A percentile compares a stretch with the other conserved stretches of the same genome.
Evolutionary conservation across 148 eudicot genomes (phyloP).

Genomic region (Drosera capensis): DNA sequence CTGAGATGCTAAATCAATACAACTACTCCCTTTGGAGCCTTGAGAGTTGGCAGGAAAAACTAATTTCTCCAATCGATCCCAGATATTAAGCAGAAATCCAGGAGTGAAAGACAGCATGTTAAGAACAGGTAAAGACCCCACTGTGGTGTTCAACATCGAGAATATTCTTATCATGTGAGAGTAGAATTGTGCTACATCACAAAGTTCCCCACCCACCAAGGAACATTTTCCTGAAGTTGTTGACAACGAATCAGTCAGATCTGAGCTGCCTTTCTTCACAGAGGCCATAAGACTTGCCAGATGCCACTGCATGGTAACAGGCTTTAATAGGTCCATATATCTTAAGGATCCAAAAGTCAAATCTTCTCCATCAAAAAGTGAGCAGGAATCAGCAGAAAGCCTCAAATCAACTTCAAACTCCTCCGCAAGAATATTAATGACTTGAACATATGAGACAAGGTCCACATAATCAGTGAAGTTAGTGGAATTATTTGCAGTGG

Average conservation of each 20-base stretch:
- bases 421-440: slow-evolving; percentile 45
- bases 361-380: slow-evolving; percentile 9
- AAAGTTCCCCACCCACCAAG: slow-evolving; percentile 24
- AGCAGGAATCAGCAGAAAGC: slow-evolving; percentile 15
- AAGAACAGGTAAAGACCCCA: slow-evolving; percentile 65
- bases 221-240: slow-evolving; percentile 7
- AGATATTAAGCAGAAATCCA: slow-evolving; percentile 63
- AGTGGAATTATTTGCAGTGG: slow-evolving; percentile 23
- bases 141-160: slow-evolving; percentile 37
- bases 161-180: slow-evolving; percentile 67
- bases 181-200: slow-evolving; percentile 58
- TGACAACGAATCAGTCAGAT: slow-evolving; percentile 10
- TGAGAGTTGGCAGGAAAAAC: slow-evolving; percentile 28
- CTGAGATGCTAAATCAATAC: slow-evolving; percentile 11
- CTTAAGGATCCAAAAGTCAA: slow-evolving; percentile 23
- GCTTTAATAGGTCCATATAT: slow-evolving; percentile 55
- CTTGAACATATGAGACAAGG: slow-evolving; percentile 38
- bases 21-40: slow-evolving; percentile 9
- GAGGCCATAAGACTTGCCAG: slow-evolving; percentile 48
- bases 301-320: slow-evolving; percentile 90
- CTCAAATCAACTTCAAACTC: slow-evolving; percentile 17
- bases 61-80: slow-evolving; percentile 51
- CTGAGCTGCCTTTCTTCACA: slow-evolving; percentile 20
- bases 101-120: slow-evolving; percentile 90
- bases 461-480: slow-evolving; percentile 50